Conservation (phyloP, 306 rosid species). For the Potentilla sterilis region DNA sequence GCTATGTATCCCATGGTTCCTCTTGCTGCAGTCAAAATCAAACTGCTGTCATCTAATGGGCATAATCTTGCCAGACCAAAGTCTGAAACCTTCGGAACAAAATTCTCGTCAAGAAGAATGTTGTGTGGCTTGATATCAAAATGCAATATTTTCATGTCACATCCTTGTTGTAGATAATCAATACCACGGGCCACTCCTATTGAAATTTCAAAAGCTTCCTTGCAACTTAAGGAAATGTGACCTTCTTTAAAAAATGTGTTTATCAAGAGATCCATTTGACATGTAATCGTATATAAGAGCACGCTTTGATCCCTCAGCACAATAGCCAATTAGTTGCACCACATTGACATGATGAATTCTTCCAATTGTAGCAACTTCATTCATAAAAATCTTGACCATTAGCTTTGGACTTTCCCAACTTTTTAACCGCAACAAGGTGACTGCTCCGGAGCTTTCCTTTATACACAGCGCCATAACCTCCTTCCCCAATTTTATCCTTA, state of each 20-base stretch:
- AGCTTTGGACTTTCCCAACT: background rate
- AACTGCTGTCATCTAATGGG: background rate
- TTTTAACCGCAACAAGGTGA: background rate
- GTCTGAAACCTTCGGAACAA: conserved; percentile 4
- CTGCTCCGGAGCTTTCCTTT: conserved; percentile 1
- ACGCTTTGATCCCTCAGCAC: conserved; percentile 6
- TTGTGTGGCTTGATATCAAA: conserved; percentile 18
- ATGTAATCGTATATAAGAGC: conserved; percentile 2
- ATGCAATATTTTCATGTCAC: conserved; percentile 16
- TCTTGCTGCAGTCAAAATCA: background rate
- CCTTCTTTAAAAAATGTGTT: background rate
- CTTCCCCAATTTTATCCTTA: conserved; percentile 2
- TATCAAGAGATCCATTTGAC: conserved; percentile 10
- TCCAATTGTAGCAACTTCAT: conserved; percentile 6
- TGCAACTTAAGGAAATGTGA: background rate
- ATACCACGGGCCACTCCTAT: conserved; percentile 1
- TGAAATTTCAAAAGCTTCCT: conserved; percentile 3
- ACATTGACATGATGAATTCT: background rate
- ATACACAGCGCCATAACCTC: conserved; percentile 11
- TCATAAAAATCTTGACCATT: background rate
- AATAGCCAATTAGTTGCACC: background rate
- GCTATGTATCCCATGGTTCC: conserved; percentile 13
- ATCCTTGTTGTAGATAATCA: conserved; percentile 6
- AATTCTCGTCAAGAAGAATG: background rate
- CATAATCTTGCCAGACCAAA: background rate